These are phyloP conservation scores for Catenaria anguillulae DNA, from an alignment of 371 early-diverging fungal genomes.

Conservation along the genomic window DNA sequence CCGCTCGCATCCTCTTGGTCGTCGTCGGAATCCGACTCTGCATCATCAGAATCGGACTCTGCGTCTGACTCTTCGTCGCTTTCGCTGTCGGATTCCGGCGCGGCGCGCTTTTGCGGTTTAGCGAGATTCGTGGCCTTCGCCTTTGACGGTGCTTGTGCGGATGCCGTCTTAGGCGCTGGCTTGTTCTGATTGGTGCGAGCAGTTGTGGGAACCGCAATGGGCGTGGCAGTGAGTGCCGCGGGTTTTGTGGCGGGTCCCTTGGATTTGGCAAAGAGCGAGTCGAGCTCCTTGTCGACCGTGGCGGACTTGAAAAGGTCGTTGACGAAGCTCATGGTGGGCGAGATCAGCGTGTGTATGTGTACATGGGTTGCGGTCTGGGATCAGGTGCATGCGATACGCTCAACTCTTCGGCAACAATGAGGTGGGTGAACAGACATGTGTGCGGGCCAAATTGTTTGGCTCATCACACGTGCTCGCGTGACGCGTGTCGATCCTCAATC, in stretches of 20 bases:
- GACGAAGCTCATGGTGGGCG: no score
- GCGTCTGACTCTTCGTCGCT: neutral
- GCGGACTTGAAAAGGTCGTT: neutral
- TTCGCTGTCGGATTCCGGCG: neutral
- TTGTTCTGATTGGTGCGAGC: no score
- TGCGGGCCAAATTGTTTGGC: no score
- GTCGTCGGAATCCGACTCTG: conserved; percentile 11
- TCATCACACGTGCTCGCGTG: no score
- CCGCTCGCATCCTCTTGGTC: neutral
- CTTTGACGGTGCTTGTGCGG: neutral
- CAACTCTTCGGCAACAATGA: no score
- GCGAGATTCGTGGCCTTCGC: neutral
- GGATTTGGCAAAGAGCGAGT: conserved; percentile 3
- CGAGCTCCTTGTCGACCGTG: conserved; percentile 5
- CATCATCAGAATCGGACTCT: conserved; percentile 11
- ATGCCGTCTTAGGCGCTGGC: no score
- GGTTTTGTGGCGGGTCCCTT: neutral
- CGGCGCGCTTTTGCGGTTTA: neutral
- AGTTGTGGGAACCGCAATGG: neutral
- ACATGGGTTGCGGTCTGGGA: no score
- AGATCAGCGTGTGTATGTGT: no score
- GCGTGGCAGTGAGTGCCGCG: neutral
- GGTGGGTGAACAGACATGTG: no score
- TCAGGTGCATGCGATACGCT: no score
- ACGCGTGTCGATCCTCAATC: no score